phyloP scores from a whole-genome alignment of 805 yeast species.

The Ogataea trehaloabstinens region DNA sequence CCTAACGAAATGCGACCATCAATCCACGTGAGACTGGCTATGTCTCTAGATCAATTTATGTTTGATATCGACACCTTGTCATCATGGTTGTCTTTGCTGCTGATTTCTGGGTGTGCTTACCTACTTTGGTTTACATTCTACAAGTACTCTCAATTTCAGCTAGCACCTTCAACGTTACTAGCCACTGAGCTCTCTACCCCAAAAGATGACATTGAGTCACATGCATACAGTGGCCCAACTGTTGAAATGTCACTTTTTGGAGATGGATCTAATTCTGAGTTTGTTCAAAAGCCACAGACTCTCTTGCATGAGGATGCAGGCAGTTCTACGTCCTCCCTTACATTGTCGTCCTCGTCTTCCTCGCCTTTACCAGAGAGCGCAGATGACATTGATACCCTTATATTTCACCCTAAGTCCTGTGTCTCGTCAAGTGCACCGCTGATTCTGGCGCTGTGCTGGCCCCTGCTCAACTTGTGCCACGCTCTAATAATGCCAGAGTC shows the following conservation, averaged over 20 bases:
- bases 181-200: not conserved
- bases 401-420: conserved; percentile 25
- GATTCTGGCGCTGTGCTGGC: conserved; percentile 45
- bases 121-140: conserved; percentile 20
- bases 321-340: conserved; percentile 4
- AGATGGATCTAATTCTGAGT: conserved; percentile 2
- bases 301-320: conserved; percentile 5
- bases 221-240: not conserved
- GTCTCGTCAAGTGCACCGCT: conserved; percentile 35
- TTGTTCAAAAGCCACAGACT: not conserved
- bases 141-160: not conserved
- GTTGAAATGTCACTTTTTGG: conserved; percentile 5
- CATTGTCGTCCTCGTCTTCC: conserved; percentile 3
- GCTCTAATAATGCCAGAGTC: conserved; percentile 38
- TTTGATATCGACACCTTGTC: conserved; percentile 28
- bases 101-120: conserved; percentile 12
- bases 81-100: conserved; percentile 21
- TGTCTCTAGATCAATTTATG: conserved; percentile 40
- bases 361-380: not conserved
- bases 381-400: not conserved
- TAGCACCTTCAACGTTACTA: not conserved
- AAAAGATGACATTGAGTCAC: not conserved
- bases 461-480: conserved; percentile 46
- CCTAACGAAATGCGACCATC: conserved; percentile 54
- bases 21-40: conserved; percentile 48